phyloP scores from a whole-genome alignment of 139 green algal species.

The Volvox reticuliferus region DNA sequence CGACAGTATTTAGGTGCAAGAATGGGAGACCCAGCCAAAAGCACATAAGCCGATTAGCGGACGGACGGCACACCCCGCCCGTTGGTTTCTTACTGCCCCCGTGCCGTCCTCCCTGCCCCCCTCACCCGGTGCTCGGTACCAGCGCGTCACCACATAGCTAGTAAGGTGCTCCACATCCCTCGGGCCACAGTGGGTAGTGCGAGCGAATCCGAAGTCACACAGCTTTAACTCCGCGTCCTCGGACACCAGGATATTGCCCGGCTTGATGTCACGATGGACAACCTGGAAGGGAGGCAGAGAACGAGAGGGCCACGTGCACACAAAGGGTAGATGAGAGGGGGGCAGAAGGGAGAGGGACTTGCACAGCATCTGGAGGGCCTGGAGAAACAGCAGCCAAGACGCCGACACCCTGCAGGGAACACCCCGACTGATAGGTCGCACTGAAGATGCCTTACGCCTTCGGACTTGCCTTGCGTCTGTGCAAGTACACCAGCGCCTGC shows the following conservation, averaged over 20 bases:
- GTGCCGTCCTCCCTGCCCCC: too few species aligned
- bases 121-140: conserved; percentile 58
- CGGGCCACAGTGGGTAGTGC: conserved; percentile 67
- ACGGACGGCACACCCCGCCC: too few species aligned
- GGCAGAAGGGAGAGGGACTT: neutral
- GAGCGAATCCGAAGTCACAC: conserved; percentile 88
- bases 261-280: conserved; percentile 82
- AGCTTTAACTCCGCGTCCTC: conserved; percentile 70
- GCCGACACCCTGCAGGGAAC: neutral
- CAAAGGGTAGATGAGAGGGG: neutral
- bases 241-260: conserved; percentile 83
- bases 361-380: neutral
- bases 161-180: neutral
- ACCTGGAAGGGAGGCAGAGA: conserved; percentile 18
- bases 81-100: too few species aligned
- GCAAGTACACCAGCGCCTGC: conserved; percentile 52
- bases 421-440: neutral
- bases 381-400: neutral
- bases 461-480: conserved; percentile 47
- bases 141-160: conserved; percentile 74
- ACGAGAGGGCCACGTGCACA: neutral
- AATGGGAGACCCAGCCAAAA: neutral
- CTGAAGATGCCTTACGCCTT: neutral
- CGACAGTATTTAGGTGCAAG: neutral
- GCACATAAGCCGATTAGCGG: too few species aligned